Conservation (phyloP, 495 filamentous ascomycete species). For the Pseudotulostoma volvatum region DNA sequence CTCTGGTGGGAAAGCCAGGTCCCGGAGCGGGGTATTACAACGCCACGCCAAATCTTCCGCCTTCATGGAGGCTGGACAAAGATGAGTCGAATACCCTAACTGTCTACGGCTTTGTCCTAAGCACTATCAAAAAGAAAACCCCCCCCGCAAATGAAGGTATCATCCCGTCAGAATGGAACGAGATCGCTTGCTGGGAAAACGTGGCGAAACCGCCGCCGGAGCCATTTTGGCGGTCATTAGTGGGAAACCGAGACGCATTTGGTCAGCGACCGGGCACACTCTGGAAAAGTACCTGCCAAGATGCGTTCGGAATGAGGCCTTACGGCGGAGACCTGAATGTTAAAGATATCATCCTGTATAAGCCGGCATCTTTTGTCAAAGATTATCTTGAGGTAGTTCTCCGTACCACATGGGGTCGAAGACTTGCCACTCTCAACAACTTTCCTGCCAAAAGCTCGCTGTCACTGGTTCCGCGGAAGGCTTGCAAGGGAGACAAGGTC, state of each 20-base stretch:
- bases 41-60: neutral
- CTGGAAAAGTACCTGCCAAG: constrained; percentile 1
- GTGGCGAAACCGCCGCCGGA: neutral
- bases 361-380: constrained; percentile 13
- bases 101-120: neutral
- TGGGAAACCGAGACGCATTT: constrained; percentile 1
- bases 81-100: neutral
- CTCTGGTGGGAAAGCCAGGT: constrained; percentile 1
- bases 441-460: neutral
- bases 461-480: neutral
- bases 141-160: neutral
- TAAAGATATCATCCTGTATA: constrained; percentile 26
- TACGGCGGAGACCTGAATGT: constrained; percentile 25
- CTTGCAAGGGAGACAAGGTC: constrained; percentile 1
- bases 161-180: constrained; percentile 1
- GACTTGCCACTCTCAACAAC: neutral
- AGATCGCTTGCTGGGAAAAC: constrained; percentile 1
- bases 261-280: constrained; percentile 1
- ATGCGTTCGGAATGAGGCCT: constrained; percentile 5
- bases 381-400: constrained; percentile 4
- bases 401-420: constrained; percentile 1
- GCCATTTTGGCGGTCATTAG: constrained; percentile 1
- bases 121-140: neutral
- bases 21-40: neutral
- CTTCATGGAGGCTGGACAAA: constrained; percentile 1